Evolutionary conservation across 768 basidiomycete genomes (phyloP).

Genomic region (Ephemerocybe angulata): DNA sequence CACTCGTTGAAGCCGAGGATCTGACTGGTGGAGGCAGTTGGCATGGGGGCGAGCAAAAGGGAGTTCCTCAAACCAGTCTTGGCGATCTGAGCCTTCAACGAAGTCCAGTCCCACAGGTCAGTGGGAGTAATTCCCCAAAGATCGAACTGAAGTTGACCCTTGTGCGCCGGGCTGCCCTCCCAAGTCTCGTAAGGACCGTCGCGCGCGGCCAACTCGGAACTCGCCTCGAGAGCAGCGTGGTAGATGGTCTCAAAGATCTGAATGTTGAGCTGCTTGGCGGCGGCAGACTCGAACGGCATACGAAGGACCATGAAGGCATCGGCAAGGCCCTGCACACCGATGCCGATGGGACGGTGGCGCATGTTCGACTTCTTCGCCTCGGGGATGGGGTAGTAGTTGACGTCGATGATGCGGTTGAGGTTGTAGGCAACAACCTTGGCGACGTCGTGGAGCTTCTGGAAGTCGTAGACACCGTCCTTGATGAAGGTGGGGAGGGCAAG

Average conservation of each 20-base stretch:
- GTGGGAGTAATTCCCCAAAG: constrained; percentile 91
- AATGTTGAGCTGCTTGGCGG: constrained; percentile 83
- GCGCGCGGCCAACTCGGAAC: constrained; percentile 75
- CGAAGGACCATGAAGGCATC: constrained; percentile 97
- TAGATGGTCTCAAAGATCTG: constrained; percentile 99
- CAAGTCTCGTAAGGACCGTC: constrained; percentile 88
- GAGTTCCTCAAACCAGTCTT: constrained; percentile 85
- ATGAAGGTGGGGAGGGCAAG: constrained; percentile 93
- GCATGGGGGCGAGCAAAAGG: constrained; percentile 93
- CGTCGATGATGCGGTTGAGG: constrained; percentile 90
- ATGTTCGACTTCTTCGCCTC: constrained; percentile 92
- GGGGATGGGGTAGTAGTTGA: constrained; percentile 92
- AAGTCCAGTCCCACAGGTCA: constrained; percentile 90
- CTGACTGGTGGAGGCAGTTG: constrained; percentile 96
- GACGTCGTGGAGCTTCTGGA: constrained; percentile 92
- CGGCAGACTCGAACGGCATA: constrained; percentile 90
- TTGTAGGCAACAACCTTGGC: constrained; percentile 90
- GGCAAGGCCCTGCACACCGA: constrained; percentile 97
- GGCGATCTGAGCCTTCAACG: constrained; percentile 82
- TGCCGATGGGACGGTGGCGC: constrained; percentile 95
- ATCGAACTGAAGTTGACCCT: constrained; percentile 90
- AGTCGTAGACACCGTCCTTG: constrained; percentile 79
- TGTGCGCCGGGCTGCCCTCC: constrained; percentile 84
- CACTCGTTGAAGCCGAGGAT: constrained; percentile 98
- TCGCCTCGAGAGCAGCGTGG: constrained; percentile 89